Evolutionary conservation across 1,284 basidiomycete species (phyloP), one percentile per base, ranked within the genome.

Genomic region (Tremellales sp.): DNA sequence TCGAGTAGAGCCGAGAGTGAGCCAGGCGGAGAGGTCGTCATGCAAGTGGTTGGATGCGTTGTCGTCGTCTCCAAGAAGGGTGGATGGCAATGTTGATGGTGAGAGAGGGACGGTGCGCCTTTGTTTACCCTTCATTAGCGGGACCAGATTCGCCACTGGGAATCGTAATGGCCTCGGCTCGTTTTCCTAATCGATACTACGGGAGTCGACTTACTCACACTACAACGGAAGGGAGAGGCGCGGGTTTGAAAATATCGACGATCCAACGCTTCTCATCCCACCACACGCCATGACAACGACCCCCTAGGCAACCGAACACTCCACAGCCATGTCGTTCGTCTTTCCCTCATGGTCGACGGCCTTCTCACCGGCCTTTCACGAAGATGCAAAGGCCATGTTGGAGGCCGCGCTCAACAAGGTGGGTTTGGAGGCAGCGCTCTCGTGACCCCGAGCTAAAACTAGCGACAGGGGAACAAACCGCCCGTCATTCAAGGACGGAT

Each of bases 401-500:
- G 90, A 92, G 63, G 84, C 84, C 26, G 93, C 92, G 36, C 83
- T 97, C 69, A 97, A 97, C 79, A 95, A 95, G 77, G 70, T 70
- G 40, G 41, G 62, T 50, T 13, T 37, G 16, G 18, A 26, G 9
- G 36, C 19, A 14, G 38, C n/a, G 32, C 34, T 16, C 28, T 41
- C 24, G 10, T 14, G 35, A 12, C 10, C 35, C 19, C 12, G 12
- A 19, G 19, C 10, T 37, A 18, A 37, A 10, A 22, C 18, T 14
- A 25, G 36, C 24, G 21, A 13, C 40, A 71, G 65, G 93, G 91
- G 60, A 85, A 86, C 77, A 97, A 97, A 69, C 95, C 95, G 1
- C 91, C 92, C 26, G 87, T 98, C 63, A 98, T 98, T 63, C 93
- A 92, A 49, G 95, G 95, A 72, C 85, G 83, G 70, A 98, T 99